Evolutionary conservation across 768 basidiomycete genomes (phyloP).

Genomic region (Mycena capillaripes): DNA sequence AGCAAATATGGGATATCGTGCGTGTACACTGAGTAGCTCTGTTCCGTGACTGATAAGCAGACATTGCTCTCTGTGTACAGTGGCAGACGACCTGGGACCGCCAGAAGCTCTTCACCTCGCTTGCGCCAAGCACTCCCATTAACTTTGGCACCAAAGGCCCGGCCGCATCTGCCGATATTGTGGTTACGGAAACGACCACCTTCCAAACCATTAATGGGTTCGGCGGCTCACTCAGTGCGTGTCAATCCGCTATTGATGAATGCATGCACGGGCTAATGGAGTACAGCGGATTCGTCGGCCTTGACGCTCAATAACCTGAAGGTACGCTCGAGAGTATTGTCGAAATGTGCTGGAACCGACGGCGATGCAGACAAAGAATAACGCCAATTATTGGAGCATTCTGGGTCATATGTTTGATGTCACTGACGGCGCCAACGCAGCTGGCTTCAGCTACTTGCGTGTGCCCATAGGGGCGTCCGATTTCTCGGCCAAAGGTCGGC

Average conservation of each 20-base stretch:
- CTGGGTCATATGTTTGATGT: slow-evolving; percentile 73
- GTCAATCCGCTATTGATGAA: neutral
- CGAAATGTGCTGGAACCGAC: neutral
- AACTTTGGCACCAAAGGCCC: slow-evolving; percentile 70
- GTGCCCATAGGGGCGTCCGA: slow-evolving; percentile 82
- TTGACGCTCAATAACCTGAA: slow-evolving; percentile 74
- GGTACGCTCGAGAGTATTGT: slow-evolving; percentile 52
- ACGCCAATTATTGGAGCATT: slow-evolving; percentile 70
- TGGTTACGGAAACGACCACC: slow-evolving; percentile 63
- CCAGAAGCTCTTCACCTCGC: slow-evolving; percentile 64
- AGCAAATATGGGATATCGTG: slow-evolving; percentile 71
- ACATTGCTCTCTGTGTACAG: slow-evolving; percentile 43
- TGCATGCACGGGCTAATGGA: neutral
- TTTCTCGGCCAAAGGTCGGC: slow-evolving; percentile 71
- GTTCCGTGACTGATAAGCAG: slow-evolving; percentile 11
- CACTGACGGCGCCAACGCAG: slow-evolving; percentile 70
- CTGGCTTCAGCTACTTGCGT: slow-evolving; percentile 79
- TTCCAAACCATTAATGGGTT: slow-evolving; percentile 79
- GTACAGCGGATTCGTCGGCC: slow-evolving; percentile 80
- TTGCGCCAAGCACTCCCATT: slow-evolving; percentile 62
- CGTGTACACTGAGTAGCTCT: slow-evolving; percentile 34
- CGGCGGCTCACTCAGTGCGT: slow-evolving; percentile 72
- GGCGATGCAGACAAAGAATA: slow-evolving; percentile 59
- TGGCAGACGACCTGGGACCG: slow-evolving; percentile 74
- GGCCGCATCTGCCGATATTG: slow-evolving; percentile 73